phyloP scores from a whole-genome alignment of 352 stramenopile species.

The Thalassiosira exigua region DNA sequence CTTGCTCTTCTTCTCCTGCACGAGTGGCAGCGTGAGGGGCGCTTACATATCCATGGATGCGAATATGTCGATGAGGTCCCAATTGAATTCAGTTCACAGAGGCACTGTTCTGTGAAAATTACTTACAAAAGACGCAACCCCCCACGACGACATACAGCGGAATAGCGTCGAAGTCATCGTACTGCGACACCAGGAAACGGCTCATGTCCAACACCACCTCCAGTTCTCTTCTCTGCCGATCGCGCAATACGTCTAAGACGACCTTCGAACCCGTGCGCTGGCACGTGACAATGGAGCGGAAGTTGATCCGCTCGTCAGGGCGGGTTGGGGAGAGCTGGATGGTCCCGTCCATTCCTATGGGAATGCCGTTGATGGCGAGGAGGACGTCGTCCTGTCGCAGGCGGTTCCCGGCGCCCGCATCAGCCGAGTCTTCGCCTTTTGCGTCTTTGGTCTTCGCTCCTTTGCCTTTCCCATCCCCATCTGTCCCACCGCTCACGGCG shows the following conservation, averaged over 20 bases:
- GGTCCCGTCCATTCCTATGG: constrained; percentile 50
- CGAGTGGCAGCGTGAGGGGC: constrained; percentile 36
- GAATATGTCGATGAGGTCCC: too few species aligned
- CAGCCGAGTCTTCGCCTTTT: background rate
- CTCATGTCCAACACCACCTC: constrained; percentile 10
- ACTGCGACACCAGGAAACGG: constrained; percentile 44
- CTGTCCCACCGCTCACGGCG: background rate
- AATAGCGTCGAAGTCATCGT: constrained; percentile 47
- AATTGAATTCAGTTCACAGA: background rate
- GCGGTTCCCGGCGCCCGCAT: background rate
- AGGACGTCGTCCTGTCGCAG: constrained; percentile 51
- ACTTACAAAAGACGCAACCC: constrained; percentile 54
- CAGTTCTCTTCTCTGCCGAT: constrained; percentile 28
- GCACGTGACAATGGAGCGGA: constrained; percentile 40
- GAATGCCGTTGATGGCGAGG: constrained; percentile 35
- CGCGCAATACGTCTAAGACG: constrained; percentile 34
- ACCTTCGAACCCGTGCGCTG: constrained; percentile 29
- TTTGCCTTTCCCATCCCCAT: background rate
- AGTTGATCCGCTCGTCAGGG: constrained; percentile 53
- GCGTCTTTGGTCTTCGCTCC: background rate
- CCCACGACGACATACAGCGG: constrained; percentile 49
- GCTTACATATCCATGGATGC: too few species aligned
- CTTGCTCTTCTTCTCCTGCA: constrained; percentile 48
- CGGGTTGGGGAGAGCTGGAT: constrained; percentile 37
- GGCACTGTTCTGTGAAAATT: background rate